A percentile compares a stretch with the other conserved stretches of the same genome.
Evolutionary conservation across 805 yeast species (phyloP).

Genomic region (Pachysolen tannophilus): DNA sequence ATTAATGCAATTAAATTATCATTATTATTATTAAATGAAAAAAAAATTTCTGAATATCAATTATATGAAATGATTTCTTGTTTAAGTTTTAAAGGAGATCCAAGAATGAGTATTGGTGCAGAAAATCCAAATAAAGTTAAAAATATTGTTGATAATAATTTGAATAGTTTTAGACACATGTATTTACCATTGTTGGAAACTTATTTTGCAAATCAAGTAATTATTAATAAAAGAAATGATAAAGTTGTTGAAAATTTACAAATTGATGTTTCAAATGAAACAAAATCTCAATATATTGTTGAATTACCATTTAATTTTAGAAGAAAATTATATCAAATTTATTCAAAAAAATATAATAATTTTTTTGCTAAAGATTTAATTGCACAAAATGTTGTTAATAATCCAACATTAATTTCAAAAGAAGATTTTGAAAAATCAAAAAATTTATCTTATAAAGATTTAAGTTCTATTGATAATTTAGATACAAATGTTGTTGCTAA

Average conservation of each 20-base stretch:
- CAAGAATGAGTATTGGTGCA: constrained; percentile 77
- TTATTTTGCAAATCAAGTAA: constrained; percentile 26
- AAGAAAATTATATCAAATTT: constrained; percentile 25
- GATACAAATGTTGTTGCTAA: constrained; percentile 17
- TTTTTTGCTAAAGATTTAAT: constrained; percentile 22
- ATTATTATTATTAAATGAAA: constrained; percentile 40
- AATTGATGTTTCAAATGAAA: constrained; percentile 25
- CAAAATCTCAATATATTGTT: constrained; percentile 30
- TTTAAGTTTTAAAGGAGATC: constrained; percentile 84
- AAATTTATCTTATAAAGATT: constrained; percentile 18
- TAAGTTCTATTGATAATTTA: constrained; percentile 13
- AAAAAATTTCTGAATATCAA: constrained; percentile 34
- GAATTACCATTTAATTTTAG: constrained; percentile 47
- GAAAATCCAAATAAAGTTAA: constrained; percentile 86
- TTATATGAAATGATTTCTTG: constrained; percentile 73
- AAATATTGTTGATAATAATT: constrained; percentile 79
- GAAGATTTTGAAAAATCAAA: constrained; percentile 3
- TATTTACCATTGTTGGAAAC: constrained; percentile 58
- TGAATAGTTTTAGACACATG: constrained; percentile 55
- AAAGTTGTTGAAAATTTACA: constrained; percentile 13
- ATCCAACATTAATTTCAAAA: not conserved
- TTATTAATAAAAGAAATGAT: constrained; percentile 17
- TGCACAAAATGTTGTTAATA: constrained; percentile 17
- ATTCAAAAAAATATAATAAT: constrained; percentile 13
- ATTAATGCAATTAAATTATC: constrained; percentile 71